Evolutionary conservation across 768 basidiomycete species (phyloP), one percentile per base, ranked within the genome.

Genomic region (Hygrophorus russula): DNA sequence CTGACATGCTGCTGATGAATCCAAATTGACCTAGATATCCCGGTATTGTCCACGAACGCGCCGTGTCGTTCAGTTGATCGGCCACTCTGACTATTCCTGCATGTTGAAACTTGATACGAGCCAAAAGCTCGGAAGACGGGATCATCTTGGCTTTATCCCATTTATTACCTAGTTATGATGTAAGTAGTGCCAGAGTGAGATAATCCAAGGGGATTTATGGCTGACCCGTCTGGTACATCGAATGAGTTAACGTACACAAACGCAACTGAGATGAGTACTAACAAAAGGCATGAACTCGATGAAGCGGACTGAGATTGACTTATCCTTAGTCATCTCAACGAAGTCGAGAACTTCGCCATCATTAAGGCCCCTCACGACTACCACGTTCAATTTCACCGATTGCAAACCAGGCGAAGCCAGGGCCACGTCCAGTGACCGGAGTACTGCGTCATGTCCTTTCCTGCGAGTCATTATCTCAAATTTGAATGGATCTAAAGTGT

Each of bases 271-370:
- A 24, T 3, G 24, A 24, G 7, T 24, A 84, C 83, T 90, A 51
- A 79, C 82, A 58, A 94, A 94, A 9, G 90, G 88, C 91, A 94
- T 93, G 56, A 86, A 93, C 59, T 92, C 89, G 46, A 92, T 93
- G 59, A 93, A 90, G 30, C 91, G 76, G 32, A 91, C 76, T 31
- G 76, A 84, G 18, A 90, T 60, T 2, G 64, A 59, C 36, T 67
- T 67, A 36, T 82, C 62, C 51, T 71, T 76, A 4, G 84, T 86
- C 61, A 92, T 64, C 52, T 81, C 75, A 32, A 89, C 76, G 55
- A 93, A 92, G 45, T 83, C 80, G 2, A 78, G 56, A 10, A 89
- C 66, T 59, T 93, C 88, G n/a, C 65, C 59, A 53, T 90, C 85
- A 52, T 93, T 93, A 24, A 94, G 62, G 14, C 77, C 83, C 51